Conservation (phyloP, 176 grass and related monocot species). For the Areca catechu region DNA sequence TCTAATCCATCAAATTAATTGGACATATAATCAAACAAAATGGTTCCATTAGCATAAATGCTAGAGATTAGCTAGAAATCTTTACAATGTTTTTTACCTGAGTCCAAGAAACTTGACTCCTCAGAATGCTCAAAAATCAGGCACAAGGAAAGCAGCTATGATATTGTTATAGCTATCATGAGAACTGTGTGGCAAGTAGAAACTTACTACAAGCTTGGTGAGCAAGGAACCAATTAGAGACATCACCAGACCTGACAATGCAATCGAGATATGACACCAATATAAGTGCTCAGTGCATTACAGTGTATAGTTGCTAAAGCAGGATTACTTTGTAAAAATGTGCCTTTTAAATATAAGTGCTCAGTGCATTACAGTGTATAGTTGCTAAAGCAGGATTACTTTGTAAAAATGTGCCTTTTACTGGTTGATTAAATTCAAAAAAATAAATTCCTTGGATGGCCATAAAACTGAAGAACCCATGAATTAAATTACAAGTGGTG, state of each 20-base stretch:
- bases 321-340: neutral
- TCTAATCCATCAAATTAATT: too few species aligned
- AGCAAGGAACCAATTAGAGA: constrained; percentile 88
- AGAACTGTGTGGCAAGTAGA: neutral
- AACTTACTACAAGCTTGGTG: constrained; percentile 89
- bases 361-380: too few species aligned
- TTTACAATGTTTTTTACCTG: constrained; percentile 32
- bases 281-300: too few species aligned
- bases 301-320: neutral
- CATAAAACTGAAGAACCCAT: too few species aligned
- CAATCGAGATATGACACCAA: too few species aligned
- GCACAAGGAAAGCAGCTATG: constrained; percentile 41
- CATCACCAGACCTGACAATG: constrained; percentile 75
- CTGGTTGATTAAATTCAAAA: neutral
- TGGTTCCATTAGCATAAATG: too few species aligned
- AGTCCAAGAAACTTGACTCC: constrained; percentile 46
- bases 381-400: neutral
- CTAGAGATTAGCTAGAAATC: too few species aligned
- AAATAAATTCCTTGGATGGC: neutral
- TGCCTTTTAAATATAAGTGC: neutral
- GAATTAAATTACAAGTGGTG: too few species aligned
- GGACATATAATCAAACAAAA: too few species aligned
- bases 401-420: neutral
- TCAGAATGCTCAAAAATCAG: constrained; percentile 79
- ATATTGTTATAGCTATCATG: too few species aligned